Percentiles rank a stretch among this genome's conserved stretches.
Evolutionary conservation across 768 basidiomycete species (phyloP).

Genomic region (Mycena haematopus): DNA sequence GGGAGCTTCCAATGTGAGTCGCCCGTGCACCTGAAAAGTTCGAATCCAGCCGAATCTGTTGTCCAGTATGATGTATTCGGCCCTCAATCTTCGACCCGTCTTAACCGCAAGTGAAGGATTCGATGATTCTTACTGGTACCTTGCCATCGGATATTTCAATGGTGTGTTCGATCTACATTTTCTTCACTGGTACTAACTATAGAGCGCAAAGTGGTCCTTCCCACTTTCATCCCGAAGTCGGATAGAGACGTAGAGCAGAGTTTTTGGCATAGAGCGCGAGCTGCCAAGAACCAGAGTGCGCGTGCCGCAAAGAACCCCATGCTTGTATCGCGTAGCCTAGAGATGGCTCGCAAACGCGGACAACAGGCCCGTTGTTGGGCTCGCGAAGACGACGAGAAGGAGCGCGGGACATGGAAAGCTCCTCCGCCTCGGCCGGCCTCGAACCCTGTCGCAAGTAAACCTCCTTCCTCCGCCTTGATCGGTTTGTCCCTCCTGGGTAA

Average conservation of each 20-base stretch:
- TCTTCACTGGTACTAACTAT: not conserved
- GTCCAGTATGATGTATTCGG: conserved; percentile 82
- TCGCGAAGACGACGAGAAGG: conserved; percentile 75
- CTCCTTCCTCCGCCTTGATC: conserved; percentile 63
- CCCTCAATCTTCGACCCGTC: conserved; percentile 77
- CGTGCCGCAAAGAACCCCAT: conserved; percentile 68
- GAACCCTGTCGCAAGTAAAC: conserved; percentile 39
- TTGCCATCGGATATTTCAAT: conserved; percentile 85
- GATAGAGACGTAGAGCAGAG: conserved; percentile 43
- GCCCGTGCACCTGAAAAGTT: not conserved
- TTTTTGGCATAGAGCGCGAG: conserved; percentile 79
- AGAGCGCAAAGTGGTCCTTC: conserved; percentile 62
- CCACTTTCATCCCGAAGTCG: conserved; percentile 65
- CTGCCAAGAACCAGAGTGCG: conserved; percentile 71
- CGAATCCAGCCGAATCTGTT: conserved; percentile 1
- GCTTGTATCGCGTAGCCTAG: conserved; percentile 62
- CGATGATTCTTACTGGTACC: conserved; percentile 78
- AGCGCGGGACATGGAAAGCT: conserved; percentile 47
- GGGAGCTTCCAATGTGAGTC: conserved; percentile 60
- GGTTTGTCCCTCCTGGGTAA: conserved; percentile 88
- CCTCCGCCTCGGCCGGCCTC: conserved; percentile 30
- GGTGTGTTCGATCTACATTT: not conserved
- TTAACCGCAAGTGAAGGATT: conserved; percentile 48
- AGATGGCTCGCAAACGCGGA: conserved; percentile 72
- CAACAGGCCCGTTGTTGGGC: conserved; percentile 70